These are phyloP conservation scores for Oryza punctata DNA, from an alignment of 176 grass and related monocot species.

Conservation along the genomic window DNA sequence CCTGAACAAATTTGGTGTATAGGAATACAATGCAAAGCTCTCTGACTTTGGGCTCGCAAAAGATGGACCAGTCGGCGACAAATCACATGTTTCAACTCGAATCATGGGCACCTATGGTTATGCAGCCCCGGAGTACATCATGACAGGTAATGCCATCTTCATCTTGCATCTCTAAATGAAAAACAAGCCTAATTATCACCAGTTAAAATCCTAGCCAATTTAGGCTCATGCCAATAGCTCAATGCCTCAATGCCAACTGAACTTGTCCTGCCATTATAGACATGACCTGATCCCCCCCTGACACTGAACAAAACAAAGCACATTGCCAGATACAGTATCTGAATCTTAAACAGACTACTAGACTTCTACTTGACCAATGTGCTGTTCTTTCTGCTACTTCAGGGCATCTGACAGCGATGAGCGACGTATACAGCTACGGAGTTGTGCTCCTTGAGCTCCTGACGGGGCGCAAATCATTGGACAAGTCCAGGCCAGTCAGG, in stretches of 20 bases:
- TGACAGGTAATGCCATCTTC: constrained; percentile 52
- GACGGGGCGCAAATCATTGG: constrained; percentile 63
- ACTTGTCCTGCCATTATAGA: not conserved
- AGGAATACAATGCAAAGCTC: constrained; percentile 84
- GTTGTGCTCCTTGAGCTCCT: constrained; percentile 85
- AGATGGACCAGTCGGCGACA: constrained; percentile 78
- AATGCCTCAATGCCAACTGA: not conserved
- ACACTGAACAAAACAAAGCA: not conserved
- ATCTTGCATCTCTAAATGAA: not conserved
- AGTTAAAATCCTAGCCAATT: not conserved
- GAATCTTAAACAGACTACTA: not conserved
- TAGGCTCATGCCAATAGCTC: not conserved
- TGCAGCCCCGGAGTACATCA: constrained; percentile 90
- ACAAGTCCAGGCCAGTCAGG: constrained; percentile 63
- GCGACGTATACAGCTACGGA: constrained; percentile 90
- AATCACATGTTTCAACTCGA: constrained; percentile 84
- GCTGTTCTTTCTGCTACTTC: not conserved
- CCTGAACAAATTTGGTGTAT: not conserved
- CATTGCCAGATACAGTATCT: not conserved
- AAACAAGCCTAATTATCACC: not conserved
- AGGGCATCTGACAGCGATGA: constrained; percentile 88
- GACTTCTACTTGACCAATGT: not conserved
- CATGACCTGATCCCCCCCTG: not conserved
- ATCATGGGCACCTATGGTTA: constrained; percentile 93
- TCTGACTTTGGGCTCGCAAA: constrained; percentile 94